These are phyloP conservation scores for Passiflora organensis DNA, from an alignment of 345 rosid genomes.

Conservation along the genomic window DNA sequence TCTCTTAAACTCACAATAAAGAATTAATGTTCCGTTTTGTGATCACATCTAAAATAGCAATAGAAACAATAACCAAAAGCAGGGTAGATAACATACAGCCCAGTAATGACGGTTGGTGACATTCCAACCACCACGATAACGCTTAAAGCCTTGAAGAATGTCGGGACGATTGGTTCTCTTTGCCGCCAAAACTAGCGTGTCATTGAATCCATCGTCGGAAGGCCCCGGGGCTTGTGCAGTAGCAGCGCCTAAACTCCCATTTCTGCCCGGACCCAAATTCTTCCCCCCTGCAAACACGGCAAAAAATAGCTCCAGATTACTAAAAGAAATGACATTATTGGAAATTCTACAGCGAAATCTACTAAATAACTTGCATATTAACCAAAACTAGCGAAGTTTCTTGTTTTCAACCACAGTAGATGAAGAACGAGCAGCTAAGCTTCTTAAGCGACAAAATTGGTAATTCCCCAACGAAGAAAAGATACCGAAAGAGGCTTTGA, in stretches of 20 bases:
- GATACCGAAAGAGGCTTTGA: not conserved
- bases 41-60: not conserved
- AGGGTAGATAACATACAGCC: slow-evolving; percentile 56
- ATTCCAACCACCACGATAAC: slow-evolving; percentile 78
- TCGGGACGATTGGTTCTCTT: slow-evolving; percentile 84
- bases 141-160: slow-evolving; percentile 59
- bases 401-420: not conserved
- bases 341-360: not conserved
- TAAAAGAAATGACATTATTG: not conserved
- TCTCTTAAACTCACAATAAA: not conserved
- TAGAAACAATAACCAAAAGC: not conserved
- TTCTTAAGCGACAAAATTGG: not conserved
- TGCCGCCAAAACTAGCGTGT: slow-evolving; percentile 59
- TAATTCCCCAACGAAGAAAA: not conserved
- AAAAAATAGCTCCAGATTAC: not conserved
- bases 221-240: slow-evolving; percentile 59
- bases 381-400: not conserved
- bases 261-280: slow-evolving; percentile 41
- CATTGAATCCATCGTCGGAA: slow-evolving; percentile 26
- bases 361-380: not conserved
- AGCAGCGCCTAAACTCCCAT: slow-evolving; percentile 33
- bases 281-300: slow-evolving; percentile 14
- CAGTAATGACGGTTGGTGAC: slow-evolving; percentile 83
- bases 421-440: not conserved
- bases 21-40: not conserved